A percentile compares a stretch with the other conserved stretches of the same genome.
Evolutionary conservation across 2,329 filamentous ascomycete species (phyloP).

Genomic region (Pezicula rhizophila): DNA sequence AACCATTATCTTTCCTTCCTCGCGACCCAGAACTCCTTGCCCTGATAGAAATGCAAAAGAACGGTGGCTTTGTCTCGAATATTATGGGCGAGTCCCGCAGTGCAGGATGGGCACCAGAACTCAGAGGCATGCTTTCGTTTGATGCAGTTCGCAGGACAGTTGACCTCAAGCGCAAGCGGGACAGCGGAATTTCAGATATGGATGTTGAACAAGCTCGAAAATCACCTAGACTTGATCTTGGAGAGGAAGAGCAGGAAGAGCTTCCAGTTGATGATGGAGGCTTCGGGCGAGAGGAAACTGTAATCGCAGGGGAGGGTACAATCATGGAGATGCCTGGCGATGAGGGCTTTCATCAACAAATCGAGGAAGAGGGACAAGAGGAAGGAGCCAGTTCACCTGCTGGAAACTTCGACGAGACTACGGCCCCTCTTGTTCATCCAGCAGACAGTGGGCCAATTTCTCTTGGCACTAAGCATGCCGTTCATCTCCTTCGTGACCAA

Average conservation of each 20-base stretch:
- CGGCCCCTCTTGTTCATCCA: conserved; percentile 68
- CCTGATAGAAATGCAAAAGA: conserved; percentile 87
- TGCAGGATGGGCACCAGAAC: conserved; percentile 81
- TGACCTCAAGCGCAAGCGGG: conserved; percentile 89
- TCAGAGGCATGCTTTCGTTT: conserved; percentile 85
- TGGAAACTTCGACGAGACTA: conserved; percentile 74
- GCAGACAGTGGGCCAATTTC: conserved; percentile 83
- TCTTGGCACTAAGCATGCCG: conserved; percentile 87
- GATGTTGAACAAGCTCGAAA: conserved; percentile 62
- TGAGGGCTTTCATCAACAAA: conserved; percentile 35
- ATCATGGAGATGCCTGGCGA: conserved; percentile 59
- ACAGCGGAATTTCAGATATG: conserved; percentile 77
- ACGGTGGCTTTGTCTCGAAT: conserved; percentile 80
- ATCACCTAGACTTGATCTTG: conserved; percentile 59
- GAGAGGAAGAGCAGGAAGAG: conserved; percentile 54
- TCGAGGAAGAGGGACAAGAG: conserved; percentile 41
- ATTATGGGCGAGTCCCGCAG: conserved; percentile 77
- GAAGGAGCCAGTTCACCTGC: conserved; percentile 35
- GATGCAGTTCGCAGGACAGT: conserved; percentile 70
- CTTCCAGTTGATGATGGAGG: conserved; percentile 42
- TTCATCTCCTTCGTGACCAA: conserved; percentile 84
- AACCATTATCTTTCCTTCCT: conserved; percentile 75
- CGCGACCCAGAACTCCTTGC: conserved; percentile 81
- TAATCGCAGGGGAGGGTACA: conserved; percentile 49
- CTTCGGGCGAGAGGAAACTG: conserved; percentile 37